Conservation (phyloP, 768 basidiomycete genomes). For the Collybia nuda region DNA sequence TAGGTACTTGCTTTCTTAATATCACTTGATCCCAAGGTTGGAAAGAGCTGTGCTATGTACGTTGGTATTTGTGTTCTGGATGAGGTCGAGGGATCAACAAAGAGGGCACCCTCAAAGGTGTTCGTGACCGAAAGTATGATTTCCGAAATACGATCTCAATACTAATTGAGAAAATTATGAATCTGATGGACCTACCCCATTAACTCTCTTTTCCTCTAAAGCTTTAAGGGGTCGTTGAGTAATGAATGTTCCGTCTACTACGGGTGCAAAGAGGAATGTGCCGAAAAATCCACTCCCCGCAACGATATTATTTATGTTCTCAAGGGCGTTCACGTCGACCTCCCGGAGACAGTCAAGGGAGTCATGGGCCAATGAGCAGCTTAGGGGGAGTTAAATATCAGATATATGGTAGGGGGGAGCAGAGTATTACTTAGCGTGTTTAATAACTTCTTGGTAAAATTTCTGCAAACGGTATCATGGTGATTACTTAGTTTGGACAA, state of each 20-base stretch:
- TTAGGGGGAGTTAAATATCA: slow-evolving; percentile 13
- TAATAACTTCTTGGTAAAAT: slow-evolving; percentile 29
- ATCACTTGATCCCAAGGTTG: slow-evolving; percentile 26
- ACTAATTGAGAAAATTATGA: background rate
- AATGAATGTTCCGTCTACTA: slow-evolving; percentile 48
- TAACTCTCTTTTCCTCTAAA: slow-evolving; percentile 33
- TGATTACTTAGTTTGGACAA: no score
- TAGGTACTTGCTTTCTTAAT: slow-evolving; percentile 19
- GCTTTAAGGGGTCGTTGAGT: slow-evolving; percentile 38
- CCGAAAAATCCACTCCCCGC: slow-evolving; percentile 33
- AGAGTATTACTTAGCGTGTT: slow-evolving; percentile 29
- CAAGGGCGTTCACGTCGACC: slow-evolving; percentile 27
- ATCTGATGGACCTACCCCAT: slow-evolving; percentile 32
- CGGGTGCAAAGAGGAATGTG: slow-evolving; percentile 38
- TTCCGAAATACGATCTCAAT: slow-evolving; percentile 14
- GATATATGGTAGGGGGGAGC: no score
- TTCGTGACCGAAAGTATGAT: slow-evolving; percentile 37
- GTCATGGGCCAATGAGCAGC: slow-evolving; percentile 33
- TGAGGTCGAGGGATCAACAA: slow-evolving; percentile 31
- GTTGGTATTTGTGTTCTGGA: slow-evolving; percentile 22
- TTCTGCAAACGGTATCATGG: slow-evolving; percentile 14
- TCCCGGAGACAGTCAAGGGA: slow-evolving; percentile 39
- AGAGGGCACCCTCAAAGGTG: slow-evolving; percentile 33
- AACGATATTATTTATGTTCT: slow-evolving; percentile 30
- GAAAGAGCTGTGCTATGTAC: slow-evolving; percentile 39